phyloP scores from a whole-genome alignment of 2,329 filamentous ascomycete genomes.

The Colletotrichum noveboracense region DNA sequence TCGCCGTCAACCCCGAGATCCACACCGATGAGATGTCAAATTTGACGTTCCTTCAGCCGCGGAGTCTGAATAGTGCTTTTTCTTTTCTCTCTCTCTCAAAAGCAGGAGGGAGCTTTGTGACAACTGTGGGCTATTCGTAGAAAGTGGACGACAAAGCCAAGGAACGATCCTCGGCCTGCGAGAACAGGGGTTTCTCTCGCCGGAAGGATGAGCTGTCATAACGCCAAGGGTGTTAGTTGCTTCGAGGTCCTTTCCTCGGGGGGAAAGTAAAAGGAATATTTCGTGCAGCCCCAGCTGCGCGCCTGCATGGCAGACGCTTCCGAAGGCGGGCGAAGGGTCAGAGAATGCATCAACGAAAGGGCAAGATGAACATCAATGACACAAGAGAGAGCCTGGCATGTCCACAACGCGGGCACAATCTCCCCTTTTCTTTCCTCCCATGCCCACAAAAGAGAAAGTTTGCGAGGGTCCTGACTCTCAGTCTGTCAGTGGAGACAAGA shows the following conservation, averaged over 20 bases:
- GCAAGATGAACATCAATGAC: neutral
- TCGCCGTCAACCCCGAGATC: neutral
- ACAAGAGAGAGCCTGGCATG: neutral
- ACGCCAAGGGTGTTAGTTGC: neutral
- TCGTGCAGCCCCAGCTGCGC: neutral
- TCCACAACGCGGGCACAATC: neutral
- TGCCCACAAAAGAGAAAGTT: neutral
- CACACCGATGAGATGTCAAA: conserved; percentile 1
- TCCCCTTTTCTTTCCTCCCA: neutral
- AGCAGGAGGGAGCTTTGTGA: neutral
- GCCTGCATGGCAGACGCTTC: neutral
- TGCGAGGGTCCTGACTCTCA: neutral
- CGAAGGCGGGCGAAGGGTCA: neutral
- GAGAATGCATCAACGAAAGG: neutral
- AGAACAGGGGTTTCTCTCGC: neutral
- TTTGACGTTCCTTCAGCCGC: neutral
- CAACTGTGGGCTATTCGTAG: neutral
- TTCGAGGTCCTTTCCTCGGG: neutral
- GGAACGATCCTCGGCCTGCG: neutral
- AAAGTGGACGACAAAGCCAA: neutral
- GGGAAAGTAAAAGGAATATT: neutral
- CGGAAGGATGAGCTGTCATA: conserved; percentile 6
- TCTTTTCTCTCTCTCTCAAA: neutral
- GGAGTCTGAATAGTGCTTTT: neutral
- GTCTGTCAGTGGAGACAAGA: neutral